phyloP scores from a whole-genome alignment of 164 flowering plant genomes.

The Litsea cubeba region DNA sequence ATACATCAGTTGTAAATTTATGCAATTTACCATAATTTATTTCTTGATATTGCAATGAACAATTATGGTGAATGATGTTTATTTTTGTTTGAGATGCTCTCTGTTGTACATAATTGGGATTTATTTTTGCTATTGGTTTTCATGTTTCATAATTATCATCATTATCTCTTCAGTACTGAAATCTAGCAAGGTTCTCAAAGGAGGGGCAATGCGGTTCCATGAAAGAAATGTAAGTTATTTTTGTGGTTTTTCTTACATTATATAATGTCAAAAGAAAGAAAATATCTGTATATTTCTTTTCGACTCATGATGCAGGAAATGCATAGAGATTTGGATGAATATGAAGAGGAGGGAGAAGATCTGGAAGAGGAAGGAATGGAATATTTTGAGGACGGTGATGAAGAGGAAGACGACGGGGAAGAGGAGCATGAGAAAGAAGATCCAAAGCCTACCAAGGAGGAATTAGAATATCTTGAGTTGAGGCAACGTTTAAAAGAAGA shows the following conservation, averaged over 20 bases:
- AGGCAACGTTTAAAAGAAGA: slow-evolving; percentile 71
- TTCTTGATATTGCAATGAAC: too few relatives aligned
- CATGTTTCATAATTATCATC: too few relatives aligned
- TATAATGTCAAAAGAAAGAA: background rate
- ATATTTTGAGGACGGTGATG: slow-evolving; percentile 11
- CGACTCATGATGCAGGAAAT: slow-evolving; percentile 18
- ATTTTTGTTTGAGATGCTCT: too few relatives aligned
- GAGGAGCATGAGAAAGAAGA: slow-evolving; percentile 47
- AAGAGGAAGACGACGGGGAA: slow-evolving; percentile 32
- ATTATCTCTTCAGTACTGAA: too few relatives aligned
- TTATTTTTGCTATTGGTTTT: too few relatives aligned
- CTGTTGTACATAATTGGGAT: too few relatives aligned
- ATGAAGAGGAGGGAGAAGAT: slow-evolving; percentile 35
- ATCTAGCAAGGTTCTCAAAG: too few relatives aligned
- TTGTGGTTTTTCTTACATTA: too few relatives aligned
- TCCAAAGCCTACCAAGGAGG: slow-evolving; percentile 54
- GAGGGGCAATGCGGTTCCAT: slow-evolving; percentile 37
- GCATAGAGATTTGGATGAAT: slow-evolving; percentile 50
- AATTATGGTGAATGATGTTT: too few relatives aligned
- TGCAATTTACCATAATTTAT: too few relatives aligned
- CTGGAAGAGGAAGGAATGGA: slow-evolving; percentile 18
- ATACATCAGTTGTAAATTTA: too few relatives aligned
- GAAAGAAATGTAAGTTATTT: slow-evolving; percentile 32
- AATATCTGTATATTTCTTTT: background rate
- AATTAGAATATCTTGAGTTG: slow-evolving; percentile 53